Evolutionary conservation across 2,329 filamentous ascomycete species (phyloP).

Genomic region (Mollisia scopiformis): DNA sequence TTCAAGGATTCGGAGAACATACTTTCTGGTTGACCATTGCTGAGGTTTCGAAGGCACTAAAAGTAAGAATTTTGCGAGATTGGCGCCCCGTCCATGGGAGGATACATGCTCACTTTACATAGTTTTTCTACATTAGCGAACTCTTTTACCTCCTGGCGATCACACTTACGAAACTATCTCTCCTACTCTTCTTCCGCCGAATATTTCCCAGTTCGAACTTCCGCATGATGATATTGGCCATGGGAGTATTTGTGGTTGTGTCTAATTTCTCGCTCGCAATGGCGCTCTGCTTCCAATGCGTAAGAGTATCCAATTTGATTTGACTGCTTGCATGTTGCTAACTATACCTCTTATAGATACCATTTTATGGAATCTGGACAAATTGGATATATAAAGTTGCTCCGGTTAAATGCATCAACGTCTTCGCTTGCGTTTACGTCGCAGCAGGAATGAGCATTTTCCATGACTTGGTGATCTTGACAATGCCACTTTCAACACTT

Average conservation of each 20-base stretch:
- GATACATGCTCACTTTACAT: not conserved
- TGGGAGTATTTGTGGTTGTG: constrained; percentile 3
- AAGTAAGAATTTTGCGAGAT: not conserved
- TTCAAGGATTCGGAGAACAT: constrained; percentile 13
- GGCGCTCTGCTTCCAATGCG: constrained; percentile 13
- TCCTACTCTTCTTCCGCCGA: constrained; percentile 13
- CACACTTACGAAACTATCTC: constrained; percentile 9
- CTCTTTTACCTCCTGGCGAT: constrained; percentile 15
- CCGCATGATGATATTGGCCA: not conserved
- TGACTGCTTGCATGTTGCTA: not conserved
- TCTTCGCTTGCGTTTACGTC: constrained; percentile 66
- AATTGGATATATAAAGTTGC: constrained; percentile 21
- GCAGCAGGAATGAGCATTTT: constrained; percentile 70
- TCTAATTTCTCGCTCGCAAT: constrained; percentile 6
- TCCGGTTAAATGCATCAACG: constrained; percentile 55
- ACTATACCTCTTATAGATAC: not conserved
- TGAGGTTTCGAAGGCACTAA: not conserved
- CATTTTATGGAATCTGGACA: constrained; percentile 15
- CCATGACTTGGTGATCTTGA: constrained; percentile 66
- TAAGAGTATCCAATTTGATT: too few relatives aligned
- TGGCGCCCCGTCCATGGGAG: not conserved
- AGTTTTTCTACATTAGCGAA: constrained; percentile 12
- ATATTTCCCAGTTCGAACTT: constrained; percentile 10
- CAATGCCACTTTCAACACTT: constrained; percentile 66
- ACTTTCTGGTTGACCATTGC: constrained; percentile 6